A percentile compares a stretch with the other conserved stretches of the same genome.
Evolutionary conservation across 805 yeast genomes (phyloP).

Genomic region (Wickerhamomyces sydowiorum): DNA sequence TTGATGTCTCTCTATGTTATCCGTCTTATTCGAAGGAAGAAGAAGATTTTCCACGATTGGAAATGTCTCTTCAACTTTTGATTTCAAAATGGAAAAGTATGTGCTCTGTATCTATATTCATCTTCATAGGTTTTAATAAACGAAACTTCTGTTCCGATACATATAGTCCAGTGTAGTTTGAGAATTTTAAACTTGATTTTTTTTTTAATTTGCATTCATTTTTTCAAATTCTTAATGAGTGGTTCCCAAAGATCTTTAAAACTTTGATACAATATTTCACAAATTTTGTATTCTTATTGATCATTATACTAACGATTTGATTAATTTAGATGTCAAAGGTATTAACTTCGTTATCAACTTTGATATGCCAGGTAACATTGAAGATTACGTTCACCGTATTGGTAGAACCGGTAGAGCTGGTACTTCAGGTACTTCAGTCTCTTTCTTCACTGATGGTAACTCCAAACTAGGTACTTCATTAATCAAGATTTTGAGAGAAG

Average conservation of each 20-base stretch:
- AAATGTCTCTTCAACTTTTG: background rate
- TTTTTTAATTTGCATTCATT: background rate
- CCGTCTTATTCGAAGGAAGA: background rate
- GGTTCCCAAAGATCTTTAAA: background rate
- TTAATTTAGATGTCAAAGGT: constrained; percentile 85
- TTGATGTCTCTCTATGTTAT: too few species aligned
- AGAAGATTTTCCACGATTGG: background rate
- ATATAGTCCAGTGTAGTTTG: background rate
- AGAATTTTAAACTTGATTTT: background rate
- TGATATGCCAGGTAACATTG: constrained; percentile 97
- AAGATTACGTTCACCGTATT: constrained; percentile 97
- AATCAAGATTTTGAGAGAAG: constrained; percentile 88
- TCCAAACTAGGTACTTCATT: constrained; percentile 86
- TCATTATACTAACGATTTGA: constrained; percentile 21
- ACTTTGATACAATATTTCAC: too few species aligned
- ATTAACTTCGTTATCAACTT: constrained; percentile 88
- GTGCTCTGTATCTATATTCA: background rate
- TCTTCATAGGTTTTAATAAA: constrained; percentile 4
- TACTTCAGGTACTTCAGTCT: constrained; percentile 89
- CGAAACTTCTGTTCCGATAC: background rate
- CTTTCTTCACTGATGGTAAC: constrained; percentile 87
- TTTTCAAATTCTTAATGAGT: too few species aligned
- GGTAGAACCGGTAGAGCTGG: constrained; percentile 99
- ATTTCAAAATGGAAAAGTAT: background rate
- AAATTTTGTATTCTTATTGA: too few species aligned